These are phyloP conservation scores for Heterotrichella gracilis DNA, from an alignment of 352 stramenopile species.

Conservation along the genomic window DNA sequence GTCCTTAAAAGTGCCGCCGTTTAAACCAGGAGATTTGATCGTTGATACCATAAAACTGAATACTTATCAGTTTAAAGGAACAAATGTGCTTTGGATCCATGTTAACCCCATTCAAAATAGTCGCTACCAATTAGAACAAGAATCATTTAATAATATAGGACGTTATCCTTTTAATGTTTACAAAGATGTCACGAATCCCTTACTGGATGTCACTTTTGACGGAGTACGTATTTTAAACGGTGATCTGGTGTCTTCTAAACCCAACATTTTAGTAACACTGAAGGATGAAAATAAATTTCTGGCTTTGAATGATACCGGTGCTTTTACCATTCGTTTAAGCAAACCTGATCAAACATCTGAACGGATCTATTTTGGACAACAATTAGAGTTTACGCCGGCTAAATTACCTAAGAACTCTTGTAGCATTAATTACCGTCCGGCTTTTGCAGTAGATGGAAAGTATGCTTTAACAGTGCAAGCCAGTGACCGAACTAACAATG, in stretches of 20 bases:
- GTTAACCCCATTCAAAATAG: background rate
- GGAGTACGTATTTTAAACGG: background rate
- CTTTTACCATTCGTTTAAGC: background rate
- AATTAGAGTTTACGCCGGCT: background rate
- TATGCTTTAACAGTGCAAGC: background rate
- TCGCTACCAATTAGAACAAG: background rate
- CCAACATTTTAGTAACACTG: background rate
- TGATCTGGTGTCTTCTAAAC: background rate
- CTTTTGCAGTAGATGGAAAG: background rate
- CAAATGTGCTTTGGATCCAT: background rate
- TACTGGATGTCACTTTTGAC: background rate
- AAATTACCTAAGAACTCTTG: background rate
- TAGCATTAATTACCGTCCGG: background rate
- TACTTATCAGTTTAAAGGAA: background rate
- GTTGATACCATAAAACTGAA: background rate
- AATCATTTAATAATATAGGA: background rate
- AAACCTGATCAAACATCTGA: background rate
- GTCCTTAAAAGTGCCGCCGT: background rate
- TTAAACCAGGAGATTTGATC: background rate
- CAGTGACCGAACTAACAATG: background rate
- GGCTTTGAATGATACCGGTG: background rate
- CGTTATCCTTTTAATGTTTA: background rate
- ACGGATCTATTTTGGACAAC: background rate
- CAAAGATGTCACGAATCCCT: background rate
- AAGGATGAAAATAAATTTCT: slow-evolving; percentile 9